These are phyloP conservation scores for Cardamine occulta DNA, from an alignment of 345 rosid species.

Conservation along the genomic window DNA sequence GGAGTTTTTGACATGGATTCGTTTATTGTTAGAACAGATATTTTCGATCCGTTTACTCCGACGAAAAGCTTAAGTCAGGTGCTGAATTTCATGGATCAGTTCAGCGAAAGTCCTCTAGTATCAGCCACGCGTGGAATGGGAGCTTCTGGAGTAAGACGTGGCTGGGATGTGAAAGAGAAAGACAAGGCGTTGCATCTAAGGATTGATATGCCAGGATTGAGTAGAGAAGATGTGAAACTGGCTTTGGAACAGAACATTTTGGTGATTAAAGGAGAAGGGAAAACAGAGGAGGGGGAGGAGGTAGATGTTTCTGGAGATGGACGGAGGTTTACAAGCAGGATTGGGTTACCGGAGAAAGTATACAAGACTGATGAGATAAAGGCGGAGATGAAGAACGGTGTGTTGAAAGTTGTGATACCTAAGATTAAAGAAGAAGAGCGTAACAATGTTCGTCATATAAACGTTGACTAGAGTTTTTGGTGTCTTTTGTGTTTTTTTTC, in stretches of 20 bases:
- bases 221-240: constrained; percentile 32
- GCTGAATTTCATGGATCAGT: constrained; percentile 57
- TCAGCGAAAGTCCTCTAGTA: constrained; percentile 46
- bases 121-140: constrained; percentile 44
- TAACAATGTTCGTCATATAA: constrained; percentile 49
- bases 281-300: constrained; percentile 41
- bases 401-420: constrained; percentile 64
- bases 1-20: neutral
- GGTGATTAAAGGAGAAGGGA: constrained; percentile 62
- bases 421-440: constrained; percentile 65
- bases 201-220: constrained; percentile 64
- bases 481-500: neutral
- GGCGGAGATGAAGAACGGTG: constrained; percentile 88
- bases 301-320: constrained; percentile 40
- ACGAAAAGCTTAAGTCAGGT: constrained; percentile 56
- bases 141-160: constrained; percentile 37
- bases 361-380: constrained; percentile 50
- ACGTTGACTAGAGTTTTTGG: constrained; percentile 41
- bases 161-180: constrained; percentile 49
- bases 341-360: constrained; percentile 15
- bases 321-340: constrained; percentile 48
- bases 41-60: constrained; percentile 39
- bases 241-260: constrained; percentile 43
- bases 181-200: constrained; percentile 46
- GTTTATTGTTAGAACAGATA: constrained; percentile 11